These are phyloP conservation scores for Salix arbutifolia DNA, from an alignment of 345 rosid species.

Conservation along the genomic window DNA sequence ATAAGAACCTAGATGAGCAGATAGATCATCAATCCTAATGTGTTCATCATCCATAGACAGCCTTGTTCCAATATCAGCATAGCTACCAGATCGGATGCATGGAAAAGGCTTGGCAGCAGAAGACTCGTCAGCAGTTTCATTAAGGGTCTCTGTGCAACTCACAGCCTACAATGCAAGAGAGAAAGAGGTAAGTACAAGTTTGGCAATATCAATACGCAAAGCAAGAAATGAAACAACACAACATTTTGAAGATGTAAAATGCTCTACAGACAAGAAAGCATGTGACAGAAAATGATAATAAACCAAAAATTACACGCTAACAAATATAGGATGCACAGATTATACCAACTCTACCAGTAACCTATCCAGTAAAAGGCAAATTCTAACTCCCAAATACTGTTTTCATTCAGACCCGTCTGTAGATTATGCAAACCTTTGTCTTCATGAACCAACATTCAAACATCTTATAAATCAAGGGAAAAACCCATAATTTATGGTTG, in stretches of 20 bases:
- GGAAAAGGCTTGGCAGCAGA: slow-evolving; percentile 43
- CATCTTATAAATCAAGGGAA: not conserved
- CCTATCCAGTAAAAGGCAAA: not conserved
- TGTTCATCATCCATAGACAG: slow-evolving; percentile 84
- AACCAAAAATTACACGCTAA: not conserved
- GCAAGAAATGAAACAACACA: not conserved
- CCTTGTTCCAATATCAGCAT: slow-evolving; percentile 58
- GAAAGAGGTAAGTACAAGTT: slow-evolving; percentile 10
- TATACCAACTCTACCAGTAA: not conserved
- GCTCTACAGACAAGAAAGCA: not conserved
- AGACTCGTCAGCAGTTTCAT: slow-evolving; percentile 29
- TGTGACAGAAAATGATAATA: not conserved
- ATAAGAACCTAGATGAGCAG: slow-evolving; percentile 50
- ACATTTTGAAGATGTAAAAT: not conserved
- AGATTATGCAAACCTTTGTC: not conserved
- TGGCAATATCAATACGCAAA: not conserved
- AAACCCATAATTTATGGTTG: too few relatives aligned
- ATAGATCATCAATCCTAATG: slow-evolving; percentile 69
- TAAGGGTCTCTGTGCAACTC: slow-evolving; percentile 28
- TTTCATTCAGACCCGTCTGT: not conserved
- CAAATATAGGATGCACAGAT: not conserved
- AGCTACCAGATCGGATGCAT: slow-evolving; percentile 76
- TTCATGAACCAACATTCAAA: not conserved
- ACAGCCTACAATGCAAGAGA: slow-evolving; percentile 30
- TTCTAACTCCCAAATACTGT: not conserved